Conservation (phyloP, 2,329 filamentous ascomycete species). For the Colletotrichum navitas region DNA sequence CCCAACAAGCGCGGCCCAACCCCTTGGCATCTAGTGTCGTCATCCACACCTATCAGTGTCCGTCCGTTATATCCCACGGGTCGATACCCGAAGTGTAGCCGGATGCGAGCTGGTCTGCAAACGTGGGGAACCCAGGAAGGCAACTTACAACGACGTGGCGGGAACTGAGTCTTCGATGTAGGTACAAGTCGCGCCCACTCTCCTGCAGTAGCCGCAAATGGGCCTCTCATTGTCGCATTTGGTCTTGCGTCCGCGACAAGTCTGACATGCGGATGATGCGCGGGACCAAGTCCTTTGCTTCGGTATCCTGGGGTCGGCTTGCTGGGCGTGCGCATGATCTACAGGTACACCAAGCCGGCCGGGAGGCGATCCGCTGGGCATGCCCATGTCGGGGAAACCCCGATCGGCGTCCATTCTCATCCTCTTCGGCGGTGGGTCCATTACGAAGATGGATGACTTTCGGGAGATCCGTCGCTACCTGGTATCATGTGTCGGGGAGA, state of each 20-base stretch:
- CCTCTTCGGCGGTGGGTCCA: slow-evolving; percentile 40
- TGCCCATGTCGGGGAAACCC: slow-evolving; percentile 38
- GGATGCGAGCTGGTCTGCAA: neutral
- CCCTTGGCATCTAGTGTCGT: slow-evolving; percentile 29
- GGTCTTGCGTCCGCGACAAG: slow-evolving; percentile 53
- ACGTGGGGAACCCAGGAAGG: neutral
- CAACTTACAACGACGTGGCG: slow-evolving; percentile 38
- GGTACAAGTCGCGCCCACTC: slow-evolving; percentile 50
- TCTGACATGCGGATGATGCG: slow-evolving; percentile 50
- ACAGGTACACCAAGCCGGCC: slow-evolving; percentile 7
- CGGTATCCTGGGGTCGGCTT: slow-evolving; percentile 33
- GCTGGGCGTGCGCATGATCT: slow-evolving; percentile 28
- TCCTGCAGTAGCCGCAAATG: slow-evolving; percentile 53
- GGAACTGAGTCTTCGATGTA: slow-evolving; percentile 45
- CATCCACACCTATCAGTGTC: slow-evolving; percentile 18
- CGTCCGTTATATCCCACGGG: neutral
- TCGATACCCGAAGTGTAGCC: neutral
- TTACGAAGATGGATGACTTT: slow-evolving; percentile 24
- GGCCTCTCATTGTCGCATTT: slow-evolving; percentile 55
- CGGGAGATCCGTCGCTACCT: slow-evolving; percentile 14
- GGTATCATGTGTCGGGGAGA: slow-evolving; percentile 38
- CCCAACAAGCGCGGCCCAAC: slow-evolving; percentile 35
- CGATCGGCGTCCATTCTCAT: slow-evolving; percentile 41
- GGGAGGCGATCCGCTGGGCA: slow-evolving; percentile 28
- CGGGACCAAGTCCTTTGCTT: slow-evolving; percentile 39